Base-by-base conservation (phyloP, 2,329 filamentous ascomycete genomes). In the Sphaerulina vaccinii region DNA sequence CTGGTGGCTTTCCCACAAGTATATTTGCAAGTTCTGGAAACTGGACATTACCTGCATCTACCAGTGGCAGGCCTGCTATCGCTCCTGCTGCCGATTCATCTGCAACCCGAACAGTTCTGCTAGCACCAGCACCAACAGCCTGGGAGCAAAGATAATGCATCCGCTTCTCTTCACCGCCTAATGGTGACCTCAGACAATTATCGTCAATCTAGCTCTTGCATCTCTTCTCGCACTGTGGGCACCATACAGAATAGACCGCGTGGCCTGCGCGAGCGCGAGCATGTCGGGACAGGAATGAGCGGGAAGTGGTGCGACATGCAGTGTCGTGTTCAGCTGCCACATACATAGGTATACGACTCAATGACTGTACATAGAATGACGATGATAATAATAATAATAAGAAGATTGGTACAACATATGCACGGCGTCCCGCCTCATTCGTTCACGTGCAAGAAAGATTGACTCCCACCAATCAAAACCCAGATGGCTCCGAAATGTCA, bases 361-460 rank as follows among this genome's bases (percentile, higher is more conserved):
- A 45, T 29, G 10, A 23, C 10, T 24, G 13, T 45, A 45, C 42
- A 45, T 45, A 45, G 29, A 32, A 19, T 19, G 18, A 37, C 32
- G 15, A 36, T 13, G 32, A 36, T 16, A 33, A 33, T 24, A 11
- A 24, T 32, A 10, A 33, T n/a, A n/a, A n/a, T n/a, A 43, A 0
- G 2, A 32, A 43, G 9, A 21, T 16, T 18, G 16, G 11, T 29
- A 24, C 38, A 23, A 23, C 11, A 3, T 10, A 41, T 22, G 42
- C 18, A 23, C 23, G 42, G 42, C 42, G 43, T 35, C 18, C n/a
- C n/a, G n/a, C n/a, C 27, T 29, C 24, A 9, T 3, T 5, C 2
- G 19, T 19, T 42, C 43, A 46, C 43, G 32, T 37, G 43, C 29
- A 24, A 45, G 19, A 23, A 16, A 16, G 32, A 45, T 45, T 13